Evolutionary conservation across 768 basidiomycete species (phyloP).

Genomic region (Lentinula aciculospora): DNA sequence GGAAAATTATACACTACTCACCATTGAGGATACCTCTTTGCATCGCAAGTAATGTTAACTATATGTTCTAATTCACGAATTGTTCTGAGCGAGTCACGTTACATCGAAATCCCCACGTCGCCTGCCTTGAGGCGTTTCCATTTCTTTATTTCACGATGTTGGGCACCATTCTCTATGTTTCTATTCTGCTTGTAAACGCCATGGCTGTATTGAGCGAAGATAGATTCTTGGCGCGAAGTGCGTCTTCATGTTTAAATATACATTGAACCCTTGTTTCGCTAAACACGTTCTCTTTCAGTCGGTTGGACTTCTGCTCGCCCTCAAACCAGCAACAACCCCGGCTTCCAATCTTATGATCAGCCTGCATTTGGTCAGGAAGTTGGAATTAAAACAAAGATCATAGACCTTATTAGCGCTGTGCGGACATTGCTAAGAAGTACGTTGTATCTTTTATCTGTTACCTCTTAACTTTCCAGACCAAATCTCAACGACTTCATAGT

Average conservation of each 20-base stretch:
- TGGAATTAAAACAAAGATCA: slow-evolving; percentile 77
- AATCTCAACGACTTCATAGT: slow-evolving; percentile 41
- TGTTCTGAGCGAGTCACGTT: slow-evolving; percentile 13
- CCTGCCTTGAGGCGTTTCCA: neutral
- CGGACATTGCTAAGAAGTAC: slow-evolving; percentile 95
- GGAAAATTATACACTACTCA: neutral
- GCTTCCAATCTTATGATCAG: slow-evolving; percentile 66
- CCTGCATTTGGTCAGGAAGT: slow-evolving; percentile 56
- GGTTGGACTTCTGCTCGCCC: slow-evolving; percentile 79
- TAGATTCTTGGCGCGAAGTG: slow-evolving; percentile 89
- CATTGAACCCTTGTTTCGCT: neutral
- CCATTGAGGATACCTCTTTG: slow-evolving; percentile 7
- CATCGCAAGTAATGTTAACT: slow-evolving; percentile 8
- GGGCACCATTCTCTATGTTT: slow-evolving; percentile 78
- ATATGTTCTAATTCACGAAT: no score
- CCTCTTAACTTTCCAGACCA: neutral
- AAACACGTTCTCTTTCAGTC: slow-evolving; percentile 43
- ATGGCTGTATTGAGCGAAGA: slow-evolving; percentile 96
- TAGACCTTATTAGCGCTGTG: slow-evolving; percentile 92
- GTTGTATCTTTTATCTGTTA: slow-evolving; percentile 37
- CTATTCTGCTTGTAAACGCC: slow-evolving; percentile 87
- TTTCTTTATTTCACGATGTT: slow-evolving; percentile 23
- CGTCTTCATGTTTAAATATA: slow-evolving; percentile 22
- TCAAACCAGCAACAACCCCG: slow-evolving; percentile 49
- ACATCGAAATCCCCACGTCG: neutral